phyloP scores from a whole-genome alignment of 495 filamentous ascomycete genomes.

The Aspergillus panamensis region DNA sequence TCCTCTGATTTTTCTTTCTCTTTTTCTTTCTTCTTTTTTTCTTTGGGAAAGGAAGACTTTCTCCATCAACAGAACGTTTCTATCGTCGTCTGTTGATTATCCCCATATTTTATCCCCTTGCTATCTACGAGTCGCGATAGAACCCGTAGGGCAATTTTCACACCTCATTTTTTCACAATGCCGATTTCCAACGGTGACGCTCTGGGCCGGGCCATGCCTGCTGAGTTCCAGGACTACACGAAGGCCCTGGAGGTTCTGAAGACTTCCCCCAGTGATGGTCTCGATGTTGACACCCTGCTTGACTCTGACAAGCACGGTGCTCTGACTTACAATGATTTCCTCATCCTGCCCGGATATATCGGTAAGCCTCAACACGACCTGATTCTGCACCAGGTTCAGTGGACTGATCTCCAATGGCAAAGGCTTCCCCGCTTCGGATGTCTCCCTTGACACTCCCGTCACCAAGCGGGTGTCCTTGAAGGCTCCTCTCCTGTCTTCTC shows the following conservation, averaged over 20 bases:
- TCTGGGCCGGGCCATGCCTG: constrained; percentile 42
- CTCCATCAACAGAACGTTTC: constrained; percentile 51
- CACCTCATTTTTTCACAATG: constrained; percentile 53
- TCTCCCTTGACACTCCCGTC: constrained; percentile 82
- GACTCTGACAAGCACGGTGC: constrained; percentile 86
- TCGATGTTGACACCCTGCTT: constrained; percentile 75
- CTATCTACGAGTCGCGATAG: constrained; percentile 26
- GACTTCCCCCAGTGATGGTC: constrained; percentile 76
- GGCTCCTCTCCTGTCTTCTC: constrained; percentile 91
- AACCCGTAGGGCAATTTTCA: constrained; percentile 23
- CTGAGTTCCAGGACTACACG: constrained; percentile 52
- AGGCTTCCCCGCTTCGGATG: constrained; percentile 86
- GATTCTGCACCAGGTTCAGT: constrained; percentile 42
- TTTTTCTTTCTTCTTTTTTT: constrained; percentile 51
- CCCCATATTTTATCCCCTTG: constrained; percentile 15
- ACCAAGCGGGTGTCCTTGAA: constrained; percentile 93
- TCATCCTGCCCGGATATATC: constrained; percentile 64
- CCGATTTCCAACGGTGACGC: constrained; percentile 64
- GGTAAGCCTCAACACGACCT: constrained; percentile 40
- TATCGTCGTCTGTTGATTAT: constrained; percentile 45
- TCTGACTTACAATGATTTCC: constrained; percentile 80
- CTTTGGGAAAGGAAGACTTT: constrained; percentile 53
- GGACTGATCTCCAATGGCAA: constrained; percentile 43
- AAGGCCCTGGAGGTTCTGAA: constrained; percentile 74
- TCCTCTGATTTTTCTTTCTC: constrained; percentile 41